Evolutionary conservation across 257 asterid species (phyloP), one percentile per base, ranked within the genome.

Genomic region (Knoxia roxburghii): DNA sequence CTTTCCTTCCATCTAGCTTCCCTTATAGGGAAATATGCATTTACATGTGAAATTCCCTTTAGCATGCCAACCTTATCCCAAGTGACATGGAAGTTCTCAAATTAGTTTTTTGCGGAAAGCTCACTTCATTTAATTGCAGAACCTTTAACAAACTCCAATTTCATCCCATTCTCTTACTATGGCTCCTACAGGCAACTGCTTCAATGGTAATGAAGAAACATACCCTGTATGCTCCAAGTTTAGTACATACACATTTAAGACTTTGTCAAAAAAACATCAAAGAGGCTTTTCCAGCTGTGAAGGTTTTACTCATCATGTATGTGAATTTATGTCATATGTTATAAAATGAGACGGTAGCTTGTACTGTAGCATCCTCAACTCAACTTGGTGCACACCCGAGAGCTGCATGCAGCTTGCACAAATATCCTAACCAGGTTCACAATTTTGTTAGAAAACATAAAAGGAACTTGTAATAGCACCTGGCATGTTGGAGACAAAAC

Each of bases 401-500:
- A 29, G 13, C 12, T 18, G 9, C 45, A 41, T 30, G 10, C 39
- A 40, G 60, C 43, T 18, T 41, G 41, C 21, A 23, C 51, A 54
- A 57, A 43, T 29, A 41, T 18, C 30, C 12, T n/a, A 20, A 53
- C 48, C 14, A 27, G 17, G 51, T 61, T 39, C n/a, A 51, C 23
- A 52, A n/a, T 52, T 33, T 46, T 17, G 30, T 40, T 1, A 2
- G 11, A 20, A 10, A 43, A 41, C 10, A 29, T 62, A 17, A 43
- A 43, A 12, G 20, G 51, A 52, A 52, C 26, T 41, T 48, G 72
- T 11, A 41, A 26, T 6, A 24, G 65, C 75, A 92, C 98, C 98
- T 78, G 98, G 98, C 93, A 92, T 82, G 81, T 89, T 92, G 13
- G 98, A 87, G 78, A 92, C 98, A 61, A 92, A 91, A 60, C 98